Evolutionary conservation across 192 early-diverging fungal genomes (phyloP), one percentile per base, ranked within the genome.

Genomic region (Coemansia erecta): DNA sequence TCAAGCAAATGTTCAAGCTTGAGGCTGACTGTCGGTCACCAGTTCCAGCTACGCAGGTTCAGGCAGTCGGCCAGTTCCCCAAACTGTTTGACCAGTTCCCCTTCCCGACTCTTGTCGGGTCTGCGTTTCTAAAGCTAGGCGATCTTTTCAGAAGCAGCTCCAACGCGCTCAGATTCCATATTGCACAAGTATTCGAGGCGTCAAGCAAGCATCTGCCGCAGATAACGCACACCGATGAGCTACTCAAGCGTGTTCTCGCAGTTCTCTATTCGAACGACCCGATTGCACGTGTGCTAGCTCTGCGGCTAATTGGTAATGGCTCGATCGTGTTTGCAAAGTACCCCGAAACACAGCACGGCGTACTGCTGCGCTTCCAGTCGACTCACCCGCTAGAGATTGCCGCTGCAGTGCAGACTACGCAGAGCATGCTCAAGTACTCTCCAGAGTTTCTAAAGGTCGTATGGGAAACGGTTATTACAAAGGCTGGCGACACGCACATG

Each of bases 211-310:
- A 80, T 37, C 61, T 82, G 23, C 52, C 56, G 12, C 76, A 75
- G 39, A 63, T 79, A 0, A 61, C 76, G 1, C 73, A 77, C 31
- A 59, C 62, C 0, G 73, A 72, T 10, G 81, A 82, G 59, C 70
- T 82, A 31, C 72, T 75, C 11, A 70, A 73, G 46, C 76, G 81
- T 11, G 47, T 82, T n/a, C 58, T 82, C 14, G 60, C 42, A 0
- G 81, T 82, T 7, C 54, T 82, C 33, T 77, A 73, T 41, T 80
- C 77, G 7, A 82, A 74, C 61, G 81, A 82, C 41, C 65, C 81
- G 2, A 58, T 80, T 43, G 81, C 81, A 13, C 81, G 81, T 35
- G 63, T 64, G 8, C 65, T 82, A 22, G 75, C 81, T 0, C 56
- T 82, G 56, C 72, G 70, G 15, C 57, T 75, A n/a, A 39, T 82